phyloP scores from a whole-genome alignment of 1,139 yeast species.

The Pneumocystis jirovecii region DNA sequence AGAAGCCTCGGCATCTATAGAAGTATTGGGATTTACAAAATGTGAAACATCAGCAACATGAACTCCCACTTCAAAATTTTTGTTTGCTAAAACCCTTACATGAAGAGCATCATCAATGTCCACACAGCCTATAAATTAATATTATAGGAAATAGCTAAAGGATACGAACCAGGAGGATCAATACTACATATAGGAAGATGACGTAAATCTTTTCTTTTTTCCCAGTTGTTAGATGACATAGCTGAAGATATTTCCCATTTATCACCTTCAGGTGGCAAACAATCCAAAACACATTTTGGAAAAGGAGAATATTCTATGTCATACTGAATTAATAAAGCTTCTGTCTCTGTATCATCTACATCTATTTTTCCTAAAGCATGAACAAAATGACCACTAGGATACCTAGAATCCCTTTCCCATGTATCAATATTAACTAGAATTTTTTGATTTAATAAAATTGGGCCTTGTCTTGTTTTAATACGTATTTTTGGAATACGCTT shows the following conservation, averaged over 20 bases:
- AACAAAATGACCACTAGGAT: slow-evolving; percentile 91
- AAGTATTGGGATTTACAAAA: slow-evolving; percentile 83
- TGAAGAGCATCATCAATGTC: slow-evolving; percentile 98
- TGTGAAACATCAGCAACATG: slow-evolving; percentile 98
- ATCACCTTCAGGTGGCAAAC: slow-evolving; percentile 86
- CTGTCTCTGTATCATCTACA: slow-evolving; percentile 90
- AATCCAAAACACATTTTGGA: slow-evolving; percentile 77
- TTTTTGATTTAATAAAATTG: slow-evolving; percentile 68
- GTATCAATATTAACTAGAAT: slow-evolving; percentile 84
- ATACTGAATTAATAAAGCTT: slow-evolving; percentile 81
- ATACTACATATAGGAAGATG: slow-evolving; percentile 85
- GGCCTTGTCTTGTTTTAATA: slow-evolving; percentile 75
- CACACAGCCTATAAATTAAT: slow-evolving; percentile 39
- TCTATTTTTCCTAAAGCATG: slow-evolving; percentile 81
- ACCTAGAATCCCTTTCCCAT: slow-evolving; percentile 74
- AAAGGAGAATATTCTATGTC: slow-evolving; percentile 96
- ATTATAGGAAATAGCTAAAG: background rate
- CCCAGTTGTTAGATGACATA: slow-evolving; percentile 39
- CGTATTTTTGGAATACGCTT: slow-evolving; percentile 73
- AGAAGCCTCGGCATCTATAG: slow-evolving; percentile 92
- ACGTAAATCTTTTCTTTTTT: slow-evolving; percentile 66
- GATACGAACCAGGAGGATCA: slow-evolving; percentile 63
- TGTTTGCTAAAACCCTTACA: slow-evolving; percentile 71
- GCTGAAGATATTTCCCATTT: slow-evolving; percentile 74
- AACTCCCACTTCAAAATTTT: slow-evolving; percentile 93